Conservation (phyloP, 2,329 filamentous ascomycete genomes). For the Cercospora citrullina region DNA sequence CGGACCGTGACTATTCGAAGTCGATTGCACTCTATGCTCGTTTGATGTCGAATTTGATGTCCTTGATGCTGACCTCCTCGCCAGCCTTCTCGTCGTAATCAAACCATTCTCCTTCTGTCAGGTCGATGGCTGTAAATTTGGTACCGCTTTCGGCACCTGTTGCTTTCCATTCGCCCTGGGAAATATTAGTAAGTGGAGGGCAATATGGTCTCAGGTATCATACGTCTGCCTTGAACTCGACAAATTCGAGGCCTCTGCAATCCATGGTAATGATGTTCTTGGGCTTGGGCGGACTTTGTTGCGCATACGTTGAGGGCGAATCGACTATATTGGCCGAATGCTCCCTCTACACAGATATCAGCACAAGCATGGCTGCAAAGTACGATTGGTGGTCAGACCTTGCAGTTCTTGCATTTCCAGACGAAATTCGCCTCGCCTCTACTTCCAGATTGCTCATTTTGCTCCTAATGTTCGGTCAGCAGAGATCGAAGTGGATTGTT, state of each 20-base stretch:
- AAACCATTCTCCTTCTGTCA: constrained; percentile 92
- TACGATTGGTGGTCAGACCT: constrained; percentile 54
- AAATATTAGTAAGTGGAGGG: not conserved
- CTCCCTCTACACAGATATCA: constrained; percentile 60
- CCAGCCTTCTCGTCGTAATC: constrained; percentile 94
- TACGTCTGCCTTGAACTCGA: constrained; percentile 87
- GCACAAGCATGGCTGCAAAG: not conserved
- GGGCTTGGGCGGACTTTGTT: constrained; percentile 68
- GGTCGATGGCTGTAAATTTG: constrained; percentile 78
- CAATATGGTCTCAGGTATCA: not conserved
- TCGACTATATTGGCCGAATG: constrained; percentile 82
- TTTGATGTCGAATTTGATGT: constrained; percentile 81
- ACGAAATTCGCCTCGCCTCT: constrained; percentile 97
- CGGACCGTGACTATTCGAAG: constrained; percentile 29
- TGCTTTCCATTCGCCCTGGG: constrained; percentile 83
- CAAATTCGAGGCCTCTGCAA: constrained; percentile 90
- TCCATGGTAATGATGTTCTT: constrained; percentile 88
- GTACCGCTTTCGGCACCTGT: constrained; percentile 77
- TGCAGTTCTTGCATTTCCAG: constrained; percentile 99
- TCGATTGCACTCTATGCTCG: constrained; percentile 51
- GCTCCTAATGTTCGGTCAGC: constrained; percentile 60
- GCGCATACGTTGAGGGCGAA: constrained; percentile 69
- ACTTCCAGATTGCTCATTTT: constrained; percentile 87
- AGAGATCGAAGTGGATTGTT: not conserved
- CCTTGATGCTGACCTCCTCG: constrained; percentile 90